Evolutionary conservation across 768 basidiomycete species (phyloP).

Genomic region (Boletus insuetus): DNA sequence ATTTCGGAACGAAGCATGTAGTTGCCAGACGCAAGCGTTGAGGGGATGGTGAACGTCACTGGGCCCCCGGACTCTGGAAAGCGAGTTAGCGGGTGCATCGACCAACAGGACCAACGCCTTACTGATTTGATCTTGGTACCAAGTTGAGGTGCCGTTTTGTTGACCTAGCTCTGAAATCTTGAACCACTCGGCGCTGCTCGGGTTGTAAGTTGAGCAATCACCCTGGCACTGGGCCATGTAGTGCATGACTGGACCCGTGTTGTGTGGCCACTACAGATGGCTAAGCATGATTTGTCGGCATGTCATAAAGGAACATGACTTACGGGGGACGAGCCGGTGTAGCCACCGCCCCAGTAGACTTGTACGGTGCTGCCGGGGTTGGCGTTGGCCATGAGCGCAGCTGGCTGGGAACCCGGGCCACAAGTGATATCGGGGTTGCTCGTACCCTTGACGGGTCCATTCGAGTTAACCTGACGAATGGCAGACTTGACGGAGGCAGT

Average conservation of each 20-base stretch:
- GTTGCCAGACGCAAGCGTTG: constrained; percentile 57
- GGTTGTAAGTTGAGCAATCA: constrained; percentile 55
- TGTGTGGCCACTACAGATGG: constrained; percentile 45
- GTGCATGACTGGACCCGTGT: constrained; percentile 65
- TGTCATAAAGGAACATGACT: neutral
- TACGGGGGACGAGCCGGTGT: constrained; percentile 34
- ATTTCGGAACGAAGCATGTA: constrained; percentile 78
- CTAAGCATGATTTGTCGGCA: neutral
- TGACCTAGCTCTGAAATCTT: constrained; percentile 61
- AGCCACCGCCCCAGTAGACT: constrained; percentile 50
- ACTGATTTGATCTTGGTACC: constrained; percentile 53
- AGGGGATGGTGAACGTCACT: constrained; percentile 42
- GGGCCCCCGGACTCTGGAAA: constrained; percentile 37
- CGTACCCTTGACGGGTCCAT: constrained; percentile 53
- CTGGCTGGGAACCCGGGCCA: constrained; percentile 49
- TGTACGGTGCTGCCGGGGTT: constrained; percentile 56
- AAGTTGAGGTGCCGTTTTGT: constrained; percentile 33
- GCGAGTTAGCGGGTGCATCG: neutral
- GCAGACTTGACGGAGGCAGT: constrained; percentile 28
- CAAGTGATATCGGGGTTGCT: constrained; percentile 55
- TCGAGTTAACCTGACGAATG: constrained; percentile 44
- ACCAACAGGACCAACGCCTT: constrained; percentile 10
- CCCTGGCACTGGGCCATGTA: constrained; percentile 67
- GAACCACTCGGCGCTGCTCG: constrained; percentile 63
- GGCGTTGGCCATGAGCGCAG: constrained; percentile 46